Conservation (phyloP, 768 basidiomycete species). For the Kwoniella dendrophila region DNA sequence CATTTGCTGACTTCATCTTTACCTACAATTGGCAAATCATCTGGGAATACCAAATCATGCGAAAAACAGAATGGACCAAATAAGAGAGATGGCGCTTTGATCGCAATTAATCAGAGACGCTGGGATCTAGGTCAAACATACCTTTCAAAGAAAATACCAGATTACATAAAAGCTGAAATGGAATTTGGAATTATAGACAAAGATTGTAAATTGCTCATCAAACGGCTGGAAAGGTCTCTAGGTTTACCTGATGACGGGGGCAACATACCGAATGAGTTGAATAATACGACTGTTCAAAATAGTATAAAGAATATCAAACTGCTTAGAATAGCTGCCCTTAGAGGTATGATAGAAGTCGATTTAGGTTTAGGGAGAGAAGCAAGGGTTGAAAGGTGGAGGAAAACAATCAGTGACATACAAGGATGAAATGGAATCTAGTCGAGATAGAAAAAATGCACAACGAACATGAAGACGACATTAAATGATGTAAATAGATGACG, state of each 20-base stretch:
- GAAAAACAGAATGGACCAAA: background rate
- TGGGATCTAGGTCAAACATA: slow-evolving; percentile 24
- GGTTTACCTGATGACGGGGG: background rate
- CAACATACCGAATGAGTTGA: background rate
- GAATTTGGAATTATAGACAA: slow-evolving; percentile 28
- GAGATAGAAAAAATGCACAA: background rate
- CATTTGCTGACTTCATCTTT: slow-evolving; percentile 30
- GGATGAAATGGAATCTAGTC: background rate
- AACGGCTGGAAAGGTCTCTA: background rate
- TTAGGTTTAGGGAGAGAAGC: slow-evolving; percentile 27
- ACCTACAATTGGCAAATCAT: background rate
- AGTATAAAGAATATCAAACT: slow-evolving; percentile 10
- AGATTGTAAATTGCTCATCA: slow-evolving; percentile 12
- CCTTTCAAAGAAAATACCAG: slow-evolving; percentile 11
- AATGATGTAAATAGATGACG: background rate
- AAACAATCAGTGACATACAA: slow-evolving; percentile 16
- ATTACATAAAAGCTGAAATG: slow-evolving; percentile 16
- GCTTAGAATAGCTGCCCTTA: slow-evolving; percentile 25
- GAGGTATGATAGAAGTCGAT: slow-evolving; percentile 27
- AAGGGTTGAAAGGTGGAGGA: slow-evolving; percentile 28
- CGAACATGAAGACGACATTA: background rate
- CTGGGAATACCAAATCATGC: background rate
- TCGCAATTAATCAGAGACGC: slow-evolving; percentile 18
- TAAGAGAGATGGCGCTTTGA: background rate
- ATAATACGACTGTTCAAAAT: background rate